A percentile compares a stretch with the other conserved stretches of the same genome.
These are phyloP conservation scores for Nemophila menziesii DNA, from an alignment of 257 asterid species.

Conservation along the genomic window DNA sequence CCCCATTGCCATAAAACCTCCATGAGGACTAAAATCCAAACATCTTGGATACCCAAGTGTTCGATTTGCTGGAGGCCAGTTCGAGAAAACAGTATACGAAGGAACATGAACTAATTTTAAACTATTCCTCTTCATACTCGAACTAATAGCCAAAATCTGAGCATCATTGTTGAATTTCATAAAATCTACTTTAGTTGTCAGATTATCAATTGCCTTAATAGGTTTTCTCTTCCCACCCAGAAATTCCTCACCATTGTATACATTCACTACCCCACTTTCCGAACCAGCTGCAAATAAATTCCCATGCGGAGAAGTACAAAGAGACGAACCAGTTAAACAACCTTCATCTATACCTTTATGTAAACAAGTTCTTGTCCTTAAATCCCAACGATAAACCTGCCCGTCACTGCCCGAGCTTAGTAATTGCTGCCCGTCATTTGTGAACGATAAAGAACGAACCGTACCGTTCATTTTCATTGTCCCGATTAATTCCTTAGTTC, in stretches of 20 bases:
- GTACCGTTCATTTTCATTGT: slow-evolving; percentile 90
- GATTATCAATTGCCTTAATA: slow-evolving; percentile 53
- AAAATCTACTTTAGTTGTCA: slow-evolving; percentile 65
- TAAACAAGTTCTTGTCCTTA: slow-evolving; percentile 66
- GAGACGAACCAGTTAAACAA: slow-evolving; percentile 68
- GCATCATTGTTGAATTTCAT: slow-evolving; percentile 72
- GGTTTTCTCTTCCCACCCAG: slow-evolving; percentile 79
- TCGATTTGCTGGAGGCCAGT: slow-evolving; percentile 66
- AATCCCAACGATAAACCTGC: slow-evolving; percentile 76
- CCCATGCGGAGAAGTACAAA: slow-evolving; percentile 53
- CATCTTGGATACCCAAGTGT: slow-evolving; percentile 48
- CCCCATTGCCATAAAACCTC: slow-evolving; percentile 85
- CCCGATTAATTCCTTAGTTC: slow-evolving; percentile 74
- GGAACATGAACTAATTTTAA: slow-evolving; percentile 68
- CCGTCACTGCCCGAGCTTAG: slow-evolving; percentile 89
- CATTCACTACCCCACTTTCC: slow-evolving; percentile 71
- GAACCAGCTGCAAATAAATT: slow-evolving; percentile 92
- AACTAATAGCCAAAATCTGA: slow-evolving; percentile 66
- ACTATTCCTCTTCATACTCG: slow-evolving; percentile 78
- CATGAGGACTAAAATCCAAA: slow-evolving; percentile 80
- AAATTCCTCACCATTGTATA: slow-evolving; percentile 56
- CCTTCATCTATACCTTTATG: slow-evolving; percentile 87
- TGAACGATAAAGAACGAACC: slow-evolving; percentile 61
- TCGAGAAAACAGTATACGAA: slow-evolving; percentile 58
- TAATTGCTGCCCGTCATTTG: slow-evolving; percentile 54